phyloP scores from a whole-genome alignment of 768 basidiomycete genomes.

The Psilocybe azurescens region DNA sequence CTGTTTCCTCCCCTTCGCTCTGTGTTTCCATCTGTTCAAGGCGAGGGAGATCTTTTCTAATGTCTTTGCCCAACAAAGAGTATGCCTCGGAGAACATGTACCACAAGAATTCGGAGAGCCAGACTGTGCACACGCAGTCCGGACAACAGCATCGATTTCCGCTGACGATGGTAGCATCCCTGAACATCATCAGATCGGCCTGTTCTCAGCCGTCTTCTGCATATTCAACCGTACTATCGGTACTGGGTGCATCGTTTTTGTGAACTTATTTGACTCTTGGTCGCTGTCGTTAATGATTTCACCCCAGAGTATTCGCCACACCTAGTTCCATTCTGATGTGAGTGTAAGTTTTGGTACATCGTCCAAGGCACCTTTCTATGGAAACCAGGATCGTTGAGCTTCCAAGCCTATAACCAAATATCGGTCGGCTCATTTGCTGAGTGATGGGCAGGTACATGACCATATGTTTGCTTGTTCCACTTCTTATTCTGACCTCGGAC shows the following conservation, averaged over 20 bases:
- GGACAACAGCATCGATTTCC: constrained; percentile 4
- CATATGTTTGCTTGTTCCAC: no score
- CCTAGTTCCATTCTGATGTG: constrained; percentile 41
- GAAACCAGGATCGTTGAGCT: no score
- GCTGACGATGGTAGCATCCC: background rate
- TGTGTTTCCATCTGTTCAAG: background rate
- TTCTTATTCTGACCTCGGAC: no score
- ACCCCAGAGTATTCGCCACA: constrained; percentile 43
- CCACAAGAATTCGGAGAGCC: background rate
- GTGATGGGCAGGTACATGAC: no score
- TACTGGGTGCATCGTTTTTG: constrained; percentile 38
- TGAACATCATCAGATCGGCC: constrained; percentile 22
- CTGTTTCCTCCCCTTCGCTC: background rate
- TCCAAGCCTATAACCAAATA: no score
- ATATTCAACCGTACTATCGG: constrained; percentile 50
- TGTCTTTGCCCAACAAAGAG: background rate
- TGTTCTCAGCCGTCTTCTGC: constrained; percentile 42
- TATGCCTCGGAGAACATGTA: background rate
- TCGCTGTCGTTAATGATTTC: background rate
- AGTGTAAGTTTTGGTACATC: constrained; percentile 46
- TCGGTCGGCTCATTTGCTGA: no score
- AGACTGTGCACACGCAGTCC: background rate
- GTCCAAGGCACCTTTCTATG: background rate
- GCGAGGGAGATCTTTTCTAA: background rate
- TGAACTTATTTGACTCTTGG: background rate